Evolutionary conservation across 345 rosid genomes (phyloP), one percentile per base, ranked within the genome.

Genomic region (Bruguiera parviflora): DNA sequence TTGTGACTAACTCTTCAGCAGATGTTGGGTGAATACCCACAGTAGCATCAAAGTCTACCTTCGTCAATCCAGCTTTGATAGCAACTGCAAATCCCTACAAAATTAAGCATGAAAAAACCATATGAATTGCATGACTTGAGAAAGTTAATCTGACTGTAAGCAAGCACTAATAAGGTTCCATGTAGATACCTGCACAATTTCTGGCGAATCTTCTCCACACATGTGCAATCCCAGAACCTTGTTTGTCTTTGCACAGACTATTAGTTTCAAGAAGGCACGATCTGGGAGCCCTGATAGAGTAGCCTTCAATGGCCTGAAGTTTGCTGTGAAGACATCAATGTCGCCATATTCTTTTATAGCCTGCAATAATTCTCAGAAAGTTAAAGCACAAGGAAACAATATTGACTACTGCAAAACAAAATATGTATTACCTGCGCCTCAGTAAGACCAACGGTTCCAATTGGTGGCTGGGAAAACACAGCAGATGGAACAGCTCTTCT

Each of bases 201-300:
- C 97, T 1, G 98, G 83, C 46, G 98, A 79, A 80, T 91, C 95
- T 22, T 91, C 98, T 71, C 98, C 98, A 57, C 96, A 88, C 96
- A 91, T 91, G 83, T 89, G 93, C 71, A 91, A 71, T 46, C 97
- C 96, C 39, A 89, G 75, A 71, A 94, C 92, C 82, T 77, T 87
- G 70, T 82, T 69, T 10, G 96, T 87, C 77, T 82, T 87, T 39
- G 93, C 89, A 81, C 89, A 89, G 65, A 91, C 96, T 61, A 94
- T 76, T 58, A 94, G 89, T 81, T 91, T 94, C 97, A 94, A 88
- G 67, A 89, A 87, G 61, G 78, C 84, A 4, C 89, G 84, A 78
- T 94, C 98, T 28, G 97, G 98, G 75, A 91, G 96, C 63, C 98
- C 98, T 16, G 97, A 91, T 37, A 94, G 85, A 53, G 96, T 94